A percentile compares a stretch with the other conserved stretches of the same genome.
These are phyloP conservation scores for Alnus glutinosa DNA, from an alignment of 306 rosid species.

Conservation along the genomic window DNA sequence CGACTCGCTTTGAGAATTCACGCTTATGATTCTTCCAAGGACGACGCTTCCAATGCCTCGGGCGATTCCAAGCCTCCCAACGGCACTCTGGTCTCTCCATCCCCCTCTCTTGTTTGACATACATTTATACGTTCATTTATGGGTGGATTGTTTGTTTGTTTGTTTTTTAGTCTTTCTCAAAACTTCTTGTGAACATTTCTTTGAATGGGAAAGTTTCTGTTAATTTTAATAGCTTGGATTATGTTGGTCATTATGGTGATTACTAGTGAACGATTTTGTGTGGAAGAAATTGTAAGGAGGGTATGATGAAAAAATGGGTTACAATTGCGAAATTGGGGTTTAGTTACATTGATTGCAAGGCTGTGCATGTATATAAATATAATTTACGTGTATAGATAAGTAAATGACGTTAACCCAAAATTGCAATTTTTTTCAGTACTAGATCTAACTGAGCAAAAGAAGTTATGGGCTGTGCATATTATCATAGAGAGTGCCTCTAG, in stretches of 20 bases:
- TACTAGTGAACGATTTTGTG: neutral
- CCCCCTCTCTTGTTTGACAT: neutral
- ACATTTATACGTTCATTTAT: neutral
- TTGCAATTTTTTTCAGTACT: neutral
- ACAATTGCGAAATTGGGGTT: neutral
- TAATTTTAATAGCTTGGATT: neutral
- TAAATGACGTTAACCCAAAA: neutral
- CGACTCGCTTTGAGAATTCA: constrained; percentile 33
- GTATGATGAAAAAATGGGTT: neutral
- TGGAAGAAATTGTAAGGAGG: neutral
- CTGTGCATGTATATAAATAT: neutral
- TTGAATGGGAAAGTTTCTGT: neutral
- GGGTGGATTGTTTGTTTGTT: neutral
- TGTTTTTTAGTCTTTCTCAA: neutral
- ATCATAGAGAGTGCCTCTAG: neutral
- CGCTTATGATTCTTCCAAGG: constrained; percentile 48
- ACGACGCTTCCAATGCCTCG: constrained; percentile 30
- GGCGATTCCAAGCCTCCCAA: constrained; percentile 53
- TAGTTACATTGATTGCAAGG: neutral
- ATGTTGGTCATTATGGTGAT: neutral
- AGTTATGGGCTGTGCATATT: neutral
- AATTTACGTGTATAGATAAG: neutral
- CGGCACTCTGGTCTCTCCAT: constrained; percentile 39
- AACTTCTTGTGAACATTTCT: neutral
- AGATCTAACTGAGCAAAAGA: neutral